A percentile compares a stretch with the other conserved stretches of the same genome.
Evolutionary conservation across 2,329 filamentous ascomycete species (phyloP).

Genomic region (Rachicladosporium sp.): DNA sequence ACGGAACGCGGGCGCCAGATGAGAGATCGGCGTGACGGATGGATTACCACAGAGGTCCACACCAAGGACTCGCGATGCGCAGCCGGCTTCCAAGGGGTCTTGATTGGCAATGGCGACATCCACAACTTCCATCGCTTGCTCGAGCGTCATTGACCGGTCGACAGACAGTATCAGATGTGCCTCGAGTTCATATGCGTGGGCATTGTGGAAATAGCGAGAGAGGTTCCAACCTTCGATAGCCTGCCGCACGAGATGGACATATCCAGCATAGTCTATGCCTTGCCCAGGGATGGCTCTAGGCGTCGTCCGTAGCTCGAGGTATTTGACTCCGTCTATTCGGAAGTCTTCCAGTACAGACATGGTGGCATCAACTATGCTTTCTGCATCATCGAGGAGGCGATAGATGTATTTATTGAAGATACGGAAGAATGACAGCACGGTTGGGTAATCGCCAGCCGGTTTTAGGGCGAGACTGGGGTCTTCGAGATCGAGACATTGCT

Average conservation of each 20-base stretch:
- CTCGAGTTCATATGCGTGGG: conserved; percentile 35
- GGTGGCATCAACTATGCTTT: conserved; percentile 46
- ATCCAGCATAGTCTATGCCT: conserved; percentile 47
- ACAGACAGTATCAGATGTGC: conserved; percentile 61
- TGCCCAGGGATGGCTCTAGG: conserved; percentile 49
- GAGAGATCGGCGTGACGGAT: conserved; percentile 45
- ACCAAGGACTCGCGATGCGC: conserved; percentile 43
- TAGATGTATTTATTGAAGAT: conserved; percentile 77
- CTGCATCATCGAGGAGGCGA: conserved; percentile 52
- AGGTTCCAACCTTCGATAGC: conserved; percentile 33
- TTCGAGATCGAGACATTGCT: conserved; percentile 43
- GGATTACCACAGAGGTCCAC: conserved; percentile 74
- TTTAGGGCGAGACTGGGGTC: conserved; percentile 64
- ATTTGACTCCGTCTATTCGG: conserved; percentile 56
- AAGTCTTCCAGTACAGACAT: conserved; percentile 55
- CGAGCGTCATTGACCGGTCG: conserved; percentile 50
- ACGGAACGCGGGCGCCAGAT: conserved; percentile 48
- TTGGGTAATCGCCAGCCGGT: conserved; percentile 33
- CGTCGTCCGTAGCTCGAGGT: conserved; percentile 71
- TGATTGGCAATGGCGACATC: conserved; percentile 42
- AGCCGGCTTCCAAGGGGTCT: neutral
- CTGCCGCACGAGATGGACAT: conserved; percentile 52
- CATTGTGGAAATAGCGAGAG: conserved; percentile 2
- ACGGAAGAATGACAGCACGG: conserved; percentile 53
- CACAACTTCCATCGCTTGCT: conserved; percentile 51